A percentile compares a stretch with the other conserved stretches of the same genome.
Evolutionary conservation across 2,329 filamentous ascomycete species (phyloP).

Genomic region (Ophiostoma sp.): DNA sequence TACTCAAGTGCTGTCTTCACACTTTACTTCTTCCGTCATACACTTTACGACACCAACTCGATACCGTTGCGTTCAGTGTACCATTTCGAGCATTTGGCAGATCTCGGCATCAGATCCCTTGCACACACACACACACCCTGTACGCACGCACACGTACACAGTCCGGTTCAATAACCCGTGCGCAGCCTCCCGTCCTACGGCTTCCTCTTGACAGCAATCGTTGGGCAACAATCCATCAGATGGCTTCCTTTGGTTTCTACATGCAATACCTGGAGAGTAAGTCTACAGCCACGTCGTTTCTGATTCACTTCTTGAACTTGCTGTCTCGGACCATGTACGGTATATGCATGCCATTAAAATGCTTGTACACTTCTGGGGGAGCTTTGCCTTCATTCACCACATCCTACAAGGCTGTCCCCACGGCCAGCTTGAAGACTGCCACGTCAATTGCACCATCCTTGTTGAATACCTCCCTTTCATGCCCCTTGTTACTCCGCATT

Average conservation of each 20-base stretch:
- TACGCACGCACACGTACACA: background rate
- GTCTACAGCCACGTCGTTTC: conserved; percentile 34
- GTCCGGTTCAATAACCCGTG: background rate
- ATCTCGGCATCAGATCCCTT: background rate
- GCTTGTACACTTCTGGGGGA: no score
- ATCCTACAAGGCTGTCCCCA: background rate
- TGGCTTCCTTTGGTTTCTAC: conserved; percentile 57
- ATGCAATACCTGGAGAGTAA: conserved; percentile 72
- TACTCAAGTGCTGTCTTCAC: conserved; percentile 8
- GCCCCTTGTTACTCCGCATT: conserved; percentile 11
- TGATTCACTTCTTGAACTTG: no score
- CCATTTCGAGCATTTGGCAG: background rate
- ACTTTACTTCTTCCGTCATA: background rate
- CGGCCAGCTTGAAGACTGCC: background rate
- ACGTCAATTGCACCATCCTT: background rate
- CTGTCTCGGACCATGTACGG: no score
- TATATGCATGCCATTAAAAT: no score
- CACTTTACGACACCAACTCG: background rate
- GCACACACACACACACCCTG: background rate
- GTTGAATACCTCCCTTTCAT: background rate
- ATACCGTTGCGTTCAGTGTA: background rate
- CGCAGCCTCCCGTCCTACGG: conserved; percentile 8
- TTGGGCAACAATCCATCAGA: conserved; percentile 32
- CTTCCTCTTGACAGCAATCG: background rate
- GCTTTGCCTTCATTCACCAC: background rate